A percentile compares a stretch with the other conserved stretches of the same genome.
Evolutionary conservation across 2,329 filamentous ascomycete species (phyloP).

Genomic region (Colletotrichum musicola): DNA sequence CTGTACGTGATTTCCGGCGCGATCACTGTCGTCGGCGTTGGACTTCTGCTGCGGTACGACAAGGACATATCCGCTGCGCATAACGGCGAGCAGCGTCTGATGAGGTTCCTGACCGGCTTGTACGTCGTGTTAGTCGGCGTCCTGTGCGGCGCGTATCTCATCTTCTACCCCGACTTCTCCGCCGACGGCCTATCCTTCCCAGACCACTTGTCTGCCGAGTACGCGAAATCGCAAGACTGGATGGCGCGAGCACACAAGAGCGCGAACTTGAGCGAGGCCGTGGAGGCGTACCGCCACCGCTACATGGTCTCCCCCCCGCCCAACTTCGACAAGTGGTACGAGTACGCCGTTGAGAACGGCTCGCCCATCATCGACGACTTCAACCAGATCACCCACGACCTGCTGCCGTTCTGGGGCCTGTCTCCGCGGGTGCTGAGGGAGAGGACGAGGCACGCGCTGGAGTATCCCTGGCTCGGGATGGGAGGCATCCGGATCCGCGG

Average conservation of each 20-base stretch:
- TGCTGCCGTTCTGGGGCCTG: constrained; percentile 84
- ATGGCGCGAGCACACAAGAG: constrained; percentile 40
- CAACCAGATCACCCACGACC: constrained; percentile 77
- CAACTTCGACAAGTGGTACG: constrained; percentile 84
- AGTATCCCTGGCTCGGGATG: constrained; percentile 52
- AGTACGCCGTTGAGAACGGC: constrained; percentile 73
- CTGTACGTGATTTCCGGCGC: constrained; percentile 20
- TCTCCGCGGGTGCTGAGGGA: constrained; percentile 73
- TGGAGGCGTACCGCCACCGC: constrained; percentile 57
- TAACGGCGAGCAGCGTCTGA: constrained; percentile 16
- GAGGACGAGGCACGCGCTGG: constrained; percentile 53
- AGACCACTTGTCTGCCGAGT: constrained; percentile 25
- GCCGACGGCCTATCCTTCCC: constrained; percentile 20
- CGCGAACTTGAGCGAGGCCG: constrained; percentile 47
- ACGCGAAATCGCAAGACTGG: constrained; percentile 40
- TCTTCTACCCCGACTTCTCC: constrained; percentile 28
- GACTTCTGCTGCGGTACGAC: constrained; percentile 38
- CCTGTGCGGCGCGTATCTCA: constrained; percentile 32
- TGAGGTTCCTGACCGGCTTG: constrained; percentile 28
- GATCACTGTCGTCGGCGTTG: constrained; percentile 31
- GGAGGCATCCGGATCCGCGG: constrained; percentile 68
- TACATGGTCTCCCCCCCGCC: constrained; percentile 77
- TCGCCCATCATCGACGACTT: constrained; percentile 82
- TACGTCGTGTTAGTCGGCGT: constrained; percentile 37
- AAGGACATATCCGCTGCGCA: constrained; percentile 24